Conservation (phyloP, 1,139 yeast species). For the Candida labiduridarum region DNA sequence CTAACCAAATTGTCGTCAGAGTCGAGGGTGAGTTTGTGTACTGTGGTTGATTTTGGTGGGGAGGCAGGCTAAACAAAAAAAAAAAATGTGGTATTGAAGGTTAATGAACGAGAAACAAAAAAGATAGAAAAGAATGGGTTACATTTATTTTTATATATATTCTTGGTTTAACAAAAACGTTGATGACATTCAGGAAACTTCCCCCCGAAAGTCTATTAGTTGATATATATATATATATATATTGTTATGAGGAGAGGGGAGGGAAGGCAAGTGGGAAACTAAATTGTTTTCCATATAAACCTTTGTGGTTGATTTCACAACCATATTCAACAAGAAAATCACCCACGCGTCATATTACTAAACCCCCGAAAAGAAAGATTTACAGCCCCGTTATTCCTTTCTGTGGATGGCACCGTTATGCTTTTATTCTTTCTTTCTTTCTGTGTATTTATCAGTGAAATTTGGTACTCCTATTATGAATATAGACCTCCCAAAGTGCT, state of each 20-base stretch:
- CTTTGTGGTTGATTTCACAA: conserved; percentile 3
- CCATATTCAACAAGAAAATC: background rate
- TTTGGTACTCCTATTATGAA: background rate
- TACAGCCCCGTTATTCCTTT: background rate
- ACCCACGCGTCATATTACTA: background rate
- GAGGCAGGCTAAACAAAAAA: too few relatives aligned
- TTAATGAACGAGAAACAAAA: background rate
- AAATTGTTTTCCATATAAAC: background rate
- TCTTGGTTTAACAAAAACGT: background rate
- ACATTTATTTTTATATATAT: background rate
- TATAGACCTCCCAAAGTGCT: background rate
- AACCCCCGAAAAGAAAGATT: background rate
- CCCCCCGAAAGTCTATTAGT: background rate
- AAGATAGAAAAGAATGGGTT: background rate
- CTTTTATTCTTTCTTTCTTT: background rate
- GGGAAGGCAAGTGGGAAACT: background rate
- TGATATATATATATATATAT: background rate
- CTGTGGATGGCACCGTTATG: background rate
- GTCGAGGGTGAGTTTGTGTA: too few relatives aligned
- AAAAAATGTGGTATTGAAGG: background rate
- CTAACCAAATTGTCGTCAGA: background rate
- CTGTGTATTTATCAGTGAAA: background rate
- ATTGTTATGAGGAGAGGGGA: background rate
- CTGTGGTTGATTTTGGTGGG: too few relatives aligned
- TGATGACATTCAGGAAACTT: background rate